Evolutionary conservation across 495 filamentous ascomycete genomes (phyloP), one percentile per base, ranked within the genome.

Genomic region (Hypomontagnella submonticulosa): DNA sequence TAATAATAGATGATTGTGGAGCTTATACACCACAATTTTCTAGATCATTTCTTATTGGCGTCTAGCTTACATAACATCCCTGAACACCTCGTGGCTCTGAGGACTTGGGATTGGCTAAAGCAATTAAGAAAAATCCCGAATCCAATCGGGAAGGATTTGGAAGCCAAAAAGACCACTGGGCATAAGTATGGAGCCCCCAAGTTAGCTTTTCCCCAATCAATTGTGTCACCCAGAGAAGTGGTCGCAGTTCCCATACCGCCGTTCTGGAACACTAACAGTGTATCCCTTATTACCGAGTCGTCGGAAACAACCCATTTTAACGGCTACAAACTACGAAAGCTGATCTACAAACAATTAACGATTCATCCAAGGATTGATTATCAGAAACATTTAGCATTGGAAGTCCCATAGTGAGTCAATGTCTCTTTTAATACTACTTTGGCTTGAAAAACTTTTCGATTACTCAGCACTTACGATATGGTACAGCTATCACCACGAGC

Each of bases 101-200:
- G 15, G 42, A 37, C 13, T 55, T 34, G 18, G 42, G 60, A 68
- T 68, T 68, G 65, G 65, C n/a, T 41, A 3, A n/a, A 37, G 55
- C 19, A 40, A 52, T 44, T 52, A 33, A 53, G n/a, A 47, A 60
- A 69, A 63, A 60, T 64, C 43, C 60, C 66, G 66, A 69, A 36
- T 61, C 66, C 60, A 69, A 69, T 64, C 66, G 66, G 66, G 60
- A 69, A 64, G 66, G 60, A 69, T 69, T 69, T 63, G 5, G 32
- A 48, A 47, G 42, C 6, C 42, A 46, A 54, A 54, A 63, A 44
- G 59, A 11, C 44, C 50, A 50, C n/a, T n/a, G n/a, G n/a, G n/a
- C n/a, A n/a, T n/a, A n/a, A n/a, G 49, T 23, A 44, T 51, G 65
- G 65, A 54, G 57, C 54, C 20, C 23, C 46, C 34, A 52, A 53